phyloP scores from a whole-genome alignment of 2,329 filamentous ascomycete species.

The Amauroascus verrucosus region DNA sequence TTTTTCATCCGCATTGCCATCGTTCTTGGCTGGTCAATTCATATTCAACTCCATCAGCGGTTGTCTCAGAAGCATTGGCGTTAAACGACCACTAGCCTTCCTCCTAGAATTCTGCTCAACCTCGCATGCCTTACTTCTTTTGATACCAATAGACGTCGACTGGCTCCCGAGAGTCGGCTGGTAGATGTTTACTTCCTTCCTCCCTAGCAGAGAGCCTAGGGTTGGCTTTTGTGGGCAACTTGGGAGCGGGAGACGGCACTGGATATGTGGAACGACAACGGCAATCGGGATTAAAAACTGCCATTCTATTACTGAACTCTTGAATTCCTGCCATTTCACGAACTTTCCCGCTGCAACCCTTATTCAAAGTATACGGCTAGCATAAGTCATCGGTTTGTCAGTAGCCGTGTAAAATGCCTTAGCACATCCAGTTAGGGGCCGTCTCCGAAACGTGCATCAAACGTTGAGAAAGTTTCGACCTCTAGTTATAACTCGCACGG shows the following conservation, averaged over 20 bases:
- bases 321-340: conserved; percentile 33
- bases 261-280: not conserved
- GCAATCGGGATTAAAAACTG: conserved; percentile 17
- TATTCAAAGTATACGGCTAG: conserved; percentile 3
- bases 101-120: not conserved
- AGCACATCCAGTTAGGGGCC: too few relatives aligned
- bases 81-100: not conserved
- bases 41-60: not conserved
- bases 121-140: not conserved
- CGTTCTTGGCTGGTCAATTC: not conserved
- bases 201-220: not conserved
- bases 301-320: conserved; percentile 32
- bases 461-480: conserved; percentile 35
- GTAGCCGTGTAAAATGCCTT: conserved; percentile 8
- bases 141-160: not conserved
- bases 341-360: conserved; percentile 30
- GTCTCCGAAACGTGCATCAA: conserved; percentile 31
- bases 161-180: conserved; percentile 15
- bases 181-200: not conserved
- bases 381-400: conserved; percentile 26
- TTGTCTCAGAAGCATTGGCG: not conserved
- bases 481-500: conserved; percentile 39
- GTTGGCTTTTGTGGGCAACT: not conserved
- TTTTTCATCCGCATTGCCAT: too few relatives aligned
- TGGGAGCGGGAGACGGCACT: not conserved